phyloP scores from a whole-genome alignment of 768 basidiomycete species.

The Pleurotus sapidus region DNA sequence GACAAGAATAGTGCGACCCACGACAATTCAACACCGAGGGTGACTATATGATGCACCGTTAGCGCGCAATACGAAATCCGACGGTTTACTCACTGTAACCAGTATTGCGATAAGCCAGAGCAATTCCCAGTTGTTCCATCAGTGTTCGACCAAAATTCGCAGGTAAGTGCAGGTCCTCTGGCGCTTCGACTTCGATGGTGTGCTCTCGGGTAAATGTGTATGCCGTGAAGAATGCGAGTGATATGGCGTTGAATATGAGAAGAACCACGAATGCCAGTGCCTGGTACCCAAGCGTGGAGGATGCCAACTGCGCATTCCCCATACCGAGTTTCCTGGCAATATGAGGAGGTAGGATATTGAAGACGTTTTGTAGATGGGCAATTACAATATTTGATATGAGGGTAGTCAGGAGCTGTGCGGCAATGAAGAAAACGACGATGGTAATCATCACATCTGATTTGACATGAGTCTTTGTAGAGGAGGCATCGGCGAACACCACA shows the following conservation, averaged over 20 bases:
- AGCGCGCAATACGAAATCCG: not conserved
- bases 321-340: constrained; percentile 9
- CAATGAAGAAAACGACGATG: constrained; percentile 12
- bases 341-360: constrained; percentile 11
- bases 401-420: constrained; percentile 10
- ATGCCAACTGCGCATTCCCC: constrained; percentile 6
- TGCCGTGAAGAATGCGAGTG: constrained; percentile 10
- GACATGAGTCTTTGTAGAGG: too few relatives aligned
- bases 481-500: not conserved
- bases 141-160: not conserved
- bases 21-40: not conserved
- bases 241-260: constrained; percentile 4
- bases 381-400: constrained; percentile 10
- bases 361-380: constrained; percentile 14
- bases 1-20: not conserved
- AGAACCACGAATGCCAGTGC: constrained; percentile 4
- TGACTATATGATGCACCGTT: not conserved
- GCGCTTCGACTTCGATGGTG: constrained; percentile 5
- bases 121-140: constrained; percentile 11
- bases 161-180: constrained; percentile 4
- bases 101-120: constrained; percentile 10
- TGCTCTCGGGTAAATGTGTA: constrained; percentile 12
- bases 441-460: constrained; percentile 12
- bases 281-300: constrained; percentile 10
- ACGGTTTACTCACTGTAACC: constrained; percentile 10